A percentile compares a stretch with the other conserved stretches of the same genome.
Conservation (phyloP, 192 early-diverging fungal species). For the Linderina pennispora region DNA sequence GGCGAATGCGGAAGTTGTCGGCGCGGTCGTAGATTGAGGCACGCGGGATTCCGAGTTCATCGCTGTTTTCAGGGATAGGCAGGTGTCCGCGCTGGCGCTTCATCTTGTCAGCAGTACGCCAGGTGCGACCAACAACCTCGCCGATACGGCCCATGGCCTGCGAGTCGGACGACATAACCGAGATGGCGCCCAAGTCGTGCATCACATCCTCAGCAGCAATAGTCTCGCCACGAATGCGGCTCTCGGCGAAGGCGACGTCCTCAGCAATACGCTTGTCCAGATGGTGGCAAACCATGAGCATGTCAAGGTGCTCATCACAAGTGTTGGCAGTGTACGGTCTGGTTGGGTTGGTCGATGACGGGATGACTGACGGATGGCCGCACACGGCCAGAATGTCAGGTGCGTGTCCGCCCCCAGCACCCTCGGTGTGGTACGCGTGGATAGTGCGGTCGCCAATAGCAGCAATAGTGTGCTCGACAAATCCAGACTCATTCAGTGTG, state of each 20-base stretch:
- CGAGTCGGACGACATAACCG: constrained; percentile 88
- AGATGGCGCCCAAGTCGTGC: constrained; percentile 92
- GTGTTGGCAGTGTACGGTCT: constrained; percentile 94
- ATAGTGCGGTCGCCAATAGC: constrained; percentile 91
- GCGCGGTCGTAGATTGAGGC: constrained; percentile 45
- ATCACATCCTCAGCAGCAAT: constrained; percentile 97
- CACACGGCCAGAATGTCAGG: constrained; percentile 76
- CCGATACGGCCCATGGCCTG: constrained; percentile 98
- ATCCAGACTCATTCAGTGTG: constrained; percentile 96
- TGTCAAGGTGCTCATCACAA: constrained; percentile 96
- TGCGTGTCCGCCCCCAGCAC: constrained; percentile 93
- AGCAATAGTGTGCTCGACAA: constrained; percentile 83
- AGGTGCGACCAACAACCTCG: constrained; percentile 86
- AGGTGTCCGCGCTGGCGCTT: constrained; percentile 73
- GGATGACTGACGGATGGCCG: constrained; percentile 80
- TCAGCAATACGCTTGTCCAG: constrained; percentile 89
- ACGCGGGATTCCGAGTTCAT: constrained; percentile 21
- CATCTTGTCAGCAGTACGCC: constrained; percentile 97
- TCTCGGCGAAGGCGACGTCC: constrained; percentile 96
- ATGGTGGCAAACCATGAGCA: constrained; percentile 99
- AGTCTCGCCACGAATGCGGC: constrained; percentile 91
- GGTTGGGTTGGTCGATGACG: constrained; percentile 93
- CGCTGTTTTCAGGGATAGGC: constrained; percentile 7
- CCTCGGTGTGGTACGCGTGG: constrained; percentile 96
- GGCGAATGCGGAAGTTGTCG: constrained; percentile 84